Conservation (phyloP, 495 filamentous ascomycete genomes). For the Tetracladium setigerum region DNA sequence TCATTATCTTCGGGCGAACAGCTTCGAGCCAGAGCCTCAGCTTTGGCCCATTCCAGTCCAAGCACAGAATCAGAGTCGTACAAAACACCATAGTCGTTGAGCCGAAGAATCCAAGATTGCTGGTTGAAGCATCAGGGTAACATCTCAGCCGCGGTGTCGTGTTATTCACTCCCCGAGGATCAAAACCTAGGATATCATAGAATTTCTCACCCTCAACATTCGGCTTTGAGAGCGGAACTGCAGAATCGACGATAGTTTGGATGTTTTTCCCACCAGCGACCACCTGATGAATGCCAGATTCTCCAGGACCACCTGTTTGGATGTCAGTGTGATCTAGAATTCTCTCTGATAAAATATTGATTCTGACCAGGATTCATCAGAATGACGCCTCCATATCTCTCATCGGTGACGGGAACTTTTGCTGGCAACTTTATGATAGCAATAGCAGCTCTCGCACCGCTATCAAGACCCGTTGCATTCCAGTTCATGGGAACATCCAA, state of each 20-base stretch:
- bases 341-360: background rate
- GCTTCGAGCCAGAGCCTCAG: slow-evolving; percentile 4
- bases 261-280: slow-evolving; percentile 12
- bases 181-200: slow-evolving; percentile 44
- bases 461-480: slow-evolving; percentile 15
- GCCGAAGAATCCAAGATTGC: background rate
- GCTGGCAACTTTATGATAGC: slow-evolving; percentile 32
- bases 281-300: slow-evolving; percentile 22
- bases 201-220: slow-evolving; percentile 21
- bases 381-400: slow-evolving; percentile 30
- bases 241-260: slow-evolving; percentile 24
- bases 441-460: slow-evolving; percentile 19
- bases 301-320: slow-evolving; percentile 28
- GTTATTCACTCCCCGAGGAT: slow-evolving; percentile 46
- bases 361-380: slow-evolving; percentile 30
- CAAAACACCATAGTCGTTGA: background rate
- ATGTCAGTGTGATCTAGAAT: background rate
- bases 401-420: slow-evolving; percentile 19
- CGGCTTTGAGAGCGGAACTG: slow-evolving; percentile 3
- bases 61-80: background rate
- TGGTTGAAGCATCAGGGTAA: slow-evolving; percentile 24
- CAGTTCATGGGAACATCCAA: slow-evolving; percentile 35
- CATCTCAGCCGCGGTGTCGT: slow-evolving; percentile 39
- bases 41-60: slow-evolving; percentile 3
- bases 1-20: background rate